phyloP scores from a whole-genome alignment of 2,329 filamentous ascomycete species.

The Neopestalotiopsis sp. region DNA sequence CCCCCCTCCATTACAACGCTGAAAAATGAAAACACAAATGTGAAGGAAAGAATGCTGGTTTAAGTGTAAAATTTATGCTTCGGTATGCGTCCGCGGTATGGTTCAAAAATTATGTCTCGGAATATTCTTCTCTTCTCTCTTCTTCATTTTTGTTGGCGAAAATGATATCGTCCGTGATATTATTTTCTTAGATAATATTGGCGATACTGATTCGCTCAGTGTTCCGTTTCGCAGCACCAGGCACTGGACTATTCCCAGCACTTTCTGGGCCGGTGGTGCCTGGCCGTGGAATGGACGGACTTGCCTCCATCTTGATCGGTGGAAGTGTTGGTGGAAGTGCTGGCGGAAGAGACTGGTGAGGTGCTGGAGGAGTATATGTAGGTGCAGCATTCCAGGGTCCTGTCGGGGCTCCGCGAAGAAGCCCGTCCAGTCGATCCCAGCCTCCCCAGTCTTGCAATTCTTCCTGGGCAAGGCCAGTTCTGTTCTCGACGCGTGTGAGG shows the following conservation, averaged over 20 bases:
- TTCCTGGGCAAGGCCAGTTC: constrained; percentile 59
- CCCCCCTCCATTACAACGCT: constrained; percentile 3
- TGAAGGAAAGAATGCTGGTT: constrained; percentile 2
- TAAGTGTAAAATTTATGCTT: background rate
- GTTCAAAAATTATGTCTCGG: background rate
- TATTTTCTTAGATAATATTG: constrained; percentile 45
- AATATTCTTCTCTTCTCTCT: background rate
- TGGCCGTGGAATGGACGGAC: constrained; percentile 29
- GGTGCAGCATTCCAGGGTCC: constrained; percentile 32
- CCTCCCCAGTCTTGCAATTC: constrained; percentile 76
- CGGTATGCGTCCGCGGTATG: background rate
- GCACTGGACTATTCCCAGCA: constrained; percentile 40
- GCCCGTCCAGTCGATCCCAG: constrained; percentile 76
- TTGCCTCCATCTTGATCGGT: constrained; percentile 40
- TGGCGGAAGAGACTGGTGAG: constrained; percentile 33
- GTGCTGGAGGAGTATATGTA: constrained; percentile 28
- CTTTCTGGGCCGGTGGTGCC: constrained; percentile 29
- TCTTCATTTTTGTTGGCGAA: background rate
- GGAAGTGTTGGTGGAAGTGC: constrained; percentile 32
- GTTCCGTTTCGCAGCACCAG: constrained; percentile 41
- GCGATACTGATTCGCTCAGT: constrained; percentile 53
- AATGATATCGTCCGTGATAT: background rate
- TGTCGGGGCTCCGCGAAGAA: constrained; percentile 52
- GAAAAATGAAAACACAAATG: constrained; percentile 2
- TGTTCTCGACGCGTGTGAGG: constrained; percentile 51